Percentiles rank a stretch among this genome's conserved stretches.
phyloP scores from a whole-genome alignment of 1,284 basidiomycete genomes.

The Bjerkandera adusta region DNA sequence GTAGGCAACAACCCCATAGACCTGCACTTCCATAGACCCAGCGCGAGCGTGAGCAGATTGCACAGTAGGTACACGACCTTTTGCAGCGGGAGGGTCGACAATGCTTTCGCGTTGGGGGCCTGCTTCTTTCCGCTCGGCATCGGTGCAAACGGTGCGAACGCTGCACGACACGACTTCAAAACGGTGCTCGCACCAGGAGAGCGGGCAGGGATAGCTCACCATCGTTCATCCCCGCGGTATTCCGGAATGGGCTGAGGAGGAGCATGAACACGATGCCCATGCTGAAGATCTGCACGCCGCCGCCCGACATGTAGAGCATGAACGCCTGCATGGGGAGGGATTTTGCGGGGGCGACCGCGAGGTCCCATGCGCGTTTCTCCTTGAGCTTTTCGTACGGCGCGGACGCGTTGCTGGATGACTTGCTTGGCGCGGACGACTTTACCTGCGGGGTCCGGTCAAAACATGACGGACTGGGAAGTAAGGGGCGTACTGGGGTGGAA shows the following conservation, averaged over 20 bases:
- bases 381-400: conserved; percentile 67
- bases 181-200: conserved; percentile 1
- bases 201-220: conserved; percentile 44
- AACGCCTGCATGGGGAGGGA: conserved; percentile 91
- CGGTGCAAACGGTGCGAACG: conserved; percentile 67
- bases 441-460: neutral
- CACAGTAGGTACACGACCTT: conserved; percentile 69
- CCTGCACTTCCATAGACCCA: conserved; percentile 89
- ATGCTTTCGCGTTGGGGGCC: conserved; percentile 40
- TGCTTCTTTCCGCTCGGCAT: conserved; percentile 35
- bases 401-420: conserved; percentile 32
- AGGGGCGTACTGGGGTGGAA: conserved; percentile 13
- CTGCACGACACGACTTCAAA: conserved; percentile 31
- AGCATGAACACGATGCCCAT: conserved; percentile 93
- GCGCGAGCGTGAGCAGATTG: conserved; percentile 70
- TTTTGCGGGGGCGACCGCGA: conserved; percentile 83
- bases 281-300: conserved; percentile 90
- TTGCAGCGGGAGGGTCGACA: conserved; percentile 56
- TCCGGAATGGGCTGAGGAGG: conserved; percentile 78
- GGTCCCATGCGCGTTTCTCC: conserved; percentile 83
- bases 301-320: conserved; percentile 96
- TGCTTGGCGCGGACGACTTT: conserved; percentile 42
- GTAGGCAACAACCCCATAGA: conserved; percentile 88
- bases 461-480: conserved; percentile 6
- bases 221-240: conserved; percentile 70